Evolutionary conservation across 352 stramenopile genomes (phyloP).

Genomic region (Phytophthora cajani): DNA sequence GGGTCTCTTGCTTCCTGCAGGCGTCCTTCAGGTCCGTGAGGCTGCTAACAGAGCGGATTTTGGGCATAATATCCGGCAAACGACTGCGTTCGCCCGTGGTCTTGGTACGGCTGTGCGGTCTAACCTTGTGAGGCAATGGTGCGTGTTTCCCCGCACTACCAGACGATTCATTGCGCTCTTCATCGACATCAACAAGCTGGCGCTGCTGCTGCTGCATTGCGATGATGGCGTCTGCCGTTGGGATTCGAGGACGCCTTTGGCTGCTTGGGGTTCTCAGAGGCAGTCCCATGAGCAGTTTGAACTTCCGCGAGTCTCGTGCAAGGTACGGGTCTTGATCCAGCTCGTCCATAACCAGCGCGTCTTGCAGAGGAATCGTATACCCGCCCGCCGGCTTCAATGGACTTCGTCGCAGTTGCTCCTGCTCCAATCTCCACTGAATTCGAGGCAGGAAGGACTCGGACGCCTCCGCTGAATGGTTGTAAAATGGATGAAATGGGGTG

Average conservation of each 20-base stretch:
- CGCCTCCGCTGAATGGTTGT: constrained; percentile 38
- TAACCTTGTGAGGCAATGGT: constrained; percentile 8
- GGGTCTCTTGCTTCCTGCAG: constrained; percentile 26
- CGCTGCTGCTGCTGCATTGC: constrained; percentile 42
- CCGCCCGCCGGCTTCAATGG: constrained; percentile 16
- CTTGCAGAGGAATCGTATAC: constrained; percentile 50
- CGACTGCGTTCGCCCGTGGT: constrained; percentile 12
- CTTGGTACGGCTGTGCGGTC: constrained; percentile 15
- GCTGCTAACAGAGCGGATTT: constrained; percentile 12
- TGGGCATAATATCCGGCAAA: constrained; percentile 32
- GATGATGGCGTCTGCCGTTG: constrained; percentile 50
- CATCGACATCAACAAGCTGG: constrained; percentile 25
- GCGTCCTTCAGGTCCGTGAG: constrained; percentile 39
- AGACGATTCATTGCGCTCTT: constrained; percentile 32
- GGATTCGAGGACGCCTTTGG: constrained; percentile 41
- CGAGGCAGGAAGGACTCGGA: constrained; percentile 62
- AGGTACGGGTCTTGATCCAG: constrained; percentile 59
- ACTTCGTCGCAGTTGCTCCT: constrained; percentile 34
- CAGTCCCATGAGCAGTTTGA: constrained; percentile 60
- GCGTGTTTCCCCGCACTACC: constrained; percentile 7
- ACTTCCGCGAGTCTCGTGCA: constrained; percentile 60
- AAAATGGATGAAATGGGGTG: constrained; percentile 64
- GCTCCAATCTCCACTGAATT: constrained; percentile 46
- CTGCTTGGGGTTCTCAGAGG: constrained; percentile 39
- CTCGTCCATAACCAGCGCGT: constrained; percentile 52